These are phyloP conservation scores for Phoenix roebelenii DNA, from an alignment of 176 grass and related monocot species.

Conservation along the genomic window DNA sequence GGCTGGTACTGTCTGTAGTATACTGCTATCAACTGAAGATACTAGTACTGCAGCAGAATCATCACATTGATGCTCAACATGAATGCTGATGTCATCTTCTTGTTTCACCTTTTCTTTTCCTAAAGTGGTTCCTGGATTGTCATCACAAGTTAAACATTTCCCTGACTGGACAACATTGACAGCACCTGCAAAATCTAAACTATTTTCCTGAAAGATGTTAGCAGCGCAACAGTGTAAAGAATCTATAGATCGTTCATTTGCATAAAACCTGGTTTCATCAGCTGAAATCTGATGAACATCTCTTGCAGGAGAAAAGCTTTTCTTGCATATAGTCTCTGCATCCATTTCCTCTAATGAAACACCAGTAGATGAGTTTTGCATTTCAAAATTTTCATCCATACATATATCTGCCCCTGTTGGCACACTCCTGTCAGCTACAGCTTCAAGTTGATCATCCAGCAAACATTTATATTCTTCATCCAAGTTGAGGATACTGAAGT, in stretches of 20 bases:
- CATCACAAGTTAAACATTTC: not conserved
- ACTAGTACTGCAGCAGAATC: not conserved
- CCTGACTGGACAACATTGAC: not conserved
- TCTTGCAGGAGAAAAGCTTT: not conserved
- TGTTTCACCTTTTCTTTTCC: not conserved
- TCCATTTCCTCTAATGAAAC: not conserved
- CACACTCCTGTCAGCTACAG: no score
- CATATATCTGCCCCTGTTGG: not conserved
- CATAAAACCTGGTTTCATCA: not conserved
- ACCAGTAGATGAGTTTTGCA: not conserved
- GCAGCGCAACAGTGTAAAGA: conserved; percentile 1
- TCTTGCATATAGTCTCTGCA: not conserved
- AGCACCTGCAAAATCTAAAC: not conserved
- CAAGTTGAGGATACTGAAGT: conserved; percentile 13
- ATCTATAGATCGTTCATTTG: not conserved
- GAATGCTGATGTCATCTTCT: not conserved
- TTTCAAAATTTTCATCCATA: conserved; percentile 6
- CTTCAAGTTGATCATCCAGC: conserved; percentile 11
- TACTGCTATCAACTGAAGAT: conserved; percentile 3
- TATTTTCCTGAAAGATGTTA: not conserved
- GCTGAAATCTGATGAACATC: conserved; percentile 1
- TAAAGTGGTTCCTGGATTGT: not conserved
- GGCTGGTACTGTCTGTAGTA: not conserved
- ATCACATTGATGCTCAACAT: not conserved
- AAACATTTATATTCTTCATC: conserved; percentile 11